Evolutionary conservation across 73 alveolate species (phyloP), one percentile per base, ranked within the genome.

Genomic region (Halteria grandinella): DNA sequence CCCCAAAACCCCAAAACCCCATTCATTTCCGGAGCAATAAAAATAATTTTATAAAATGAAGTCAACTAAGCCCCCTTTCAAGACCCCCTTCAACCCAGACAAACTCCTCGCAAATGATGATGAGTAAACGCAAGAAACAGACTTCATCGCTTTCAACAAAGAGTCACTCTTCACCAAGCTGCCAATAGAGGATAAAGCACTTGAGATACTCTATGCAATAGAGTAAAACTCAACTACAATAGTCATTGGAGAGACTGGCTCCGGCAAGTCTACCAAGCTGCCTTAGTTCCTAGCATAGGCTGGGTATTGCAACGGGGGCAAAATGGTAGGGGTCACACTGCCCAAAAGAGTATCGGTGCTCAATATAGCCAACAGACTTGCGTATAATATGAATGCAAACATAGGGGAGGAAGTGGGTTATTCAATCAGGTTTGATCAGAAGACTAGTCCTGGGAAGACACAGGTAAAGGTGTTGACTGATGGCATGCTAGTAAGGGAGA

Each of bases 251-350:
- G 99, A 95, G 76, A 90, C 99, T 27, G 98, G 99, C 1, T 86
- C 97, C 49, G 99, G 99, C 28, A 95, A 95, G 80, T 92, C 99
- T 17, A 95, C 98, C 6, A 91, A 90, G 55, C 84, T 95, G 17
- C 99, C 99, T 0, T 87, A 95, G 74, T 93, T 74, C 77, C 84
- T 95, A 59, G 69, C 77, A 44, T 92, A 95, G 81, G 92, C 90
- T 32, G 97, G 96, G 0, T 95, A 93, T 85, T 69, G 86, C 14
- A 70, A 75, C 37, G 83, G 83, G 60, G 52, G 80, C 18, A 80
- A 89, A 80, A 87, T 87, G 79, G 64, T 94, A 20, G 85, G 94
- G 43, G 55, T 95, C 28, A 90, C 93, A 28, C 78, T 84, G 62
- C 97, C 97, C 5, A 78, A 97, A 43, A 80, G 96, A 63, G 95